Evolutionary conservation across 768 basidiomycete species (phyloP), one percentile per base, ranked within the genome.

Genomic region (Calvatia gigantea): DNA sequence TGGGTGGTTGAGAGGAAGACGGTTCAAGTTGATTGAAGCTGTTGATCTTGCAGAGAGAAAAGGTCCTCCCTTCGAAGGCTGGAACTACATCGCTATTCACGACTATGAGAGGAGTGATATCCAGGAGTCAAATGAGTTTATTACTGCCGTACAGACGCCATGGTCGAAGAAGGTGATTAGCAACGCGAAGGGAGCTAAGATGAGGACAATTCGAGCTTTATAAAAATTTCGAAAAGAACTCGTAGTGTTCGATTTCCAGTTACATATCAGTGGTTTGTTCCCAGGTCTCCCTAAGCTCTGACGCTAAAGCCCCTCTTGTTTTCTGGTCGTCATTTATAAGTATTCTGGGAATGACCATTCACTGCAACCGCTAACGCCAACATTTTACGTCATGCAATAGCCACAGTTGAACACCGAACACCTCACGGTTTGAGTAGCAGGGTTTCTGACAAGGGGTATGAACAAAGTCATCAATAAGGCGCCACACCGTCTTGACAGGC

Each of bases 31-130:
- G 6, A 37, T 63, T 15, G 57, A 51, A 54, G 51, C 41, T 19
- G 51, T 21, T 43, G 54, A 29, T 4, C 11, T 23, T 32, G 51
- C n/a, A 8, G 21, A n/a, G 27, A 32, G 12, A n/a, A 19, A 19
- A 41, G 54, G 54, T 5, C 44, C 54, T 15, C n/a, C 44, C n/a
- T 11, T 35, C 8, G 32, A 37, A 28, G 49, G 49, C 12, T 52
- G 44, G 37, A 70, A 69, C 45, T 73, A 72, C 46, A 57, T 74
- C 17, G 68, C 69, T 2, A 31, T 73, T n/a, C 69, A 75, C 61
- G 69, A 70, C 6, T 65, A 64, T 21, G 60, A 63, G 21, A 56
- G 25, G 19, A 58, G 58, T 17, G 59, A 62, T 4, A 71, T 64
- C 44, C 5, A 46, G 42, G 50, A 62, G 1, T 59, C 61, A 4